A percentile compares a stretch with the other conserved stretches of the same genome.
These are phyloP conservation scores for Hysterium pulicare DNA, from an alignment of 2,329 filamentous ascomycete genomes.

Conservation along the genomic window DNA sequence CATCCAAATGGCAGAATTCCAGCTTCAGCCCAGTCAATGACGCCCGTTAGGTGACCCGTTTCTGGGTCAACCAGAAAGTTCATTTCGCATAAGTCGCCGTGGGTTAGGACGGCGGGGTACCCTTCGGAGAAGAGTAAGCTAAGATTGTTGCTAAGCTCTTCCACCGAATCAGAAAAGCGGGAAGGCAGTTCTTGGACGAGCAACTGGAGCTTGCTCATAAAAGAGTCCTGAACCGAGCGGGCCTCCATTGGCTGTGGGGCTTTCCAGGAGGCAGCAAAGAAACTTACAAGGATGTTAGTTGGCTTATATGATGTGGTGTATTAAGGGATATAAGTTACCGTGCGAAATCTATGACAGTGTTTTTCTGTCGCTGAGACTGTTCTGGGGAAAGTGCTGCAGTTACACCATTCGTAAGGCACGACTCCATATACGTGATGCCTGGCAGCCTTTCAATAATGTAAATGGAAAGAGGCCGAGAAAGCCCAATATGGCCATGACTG, in stretches of 20 bases:
- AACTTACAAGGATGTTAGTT: conserved; percentile 24
- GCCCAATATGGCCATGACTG: conserved; percentile 4
- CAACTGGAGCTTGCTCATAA: conserved; percentile 28
- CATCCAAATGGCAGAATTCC: conserved; percentile 27
- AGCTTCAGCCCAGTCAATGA: conserved; percentile 31
- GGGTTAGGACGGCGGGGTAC: conserved; percentile 40
- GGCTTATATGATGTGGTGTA: conserved; percentile 4
- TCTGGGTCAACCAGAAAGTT: conserved; percentile 25
- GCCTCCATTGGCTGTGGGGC: conserved; percentile 29
- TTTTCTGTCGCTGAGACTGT: conserved; percentile 34
- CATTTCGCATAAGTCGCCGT: conserved; percentile 28
- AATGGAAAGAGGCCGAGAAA: conserved; percentile 6
- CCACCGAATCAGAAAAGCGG: conserved; percentile 34
- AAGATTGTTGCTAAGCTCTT: conserved; percentile 29
- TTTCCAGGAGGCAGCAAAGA: conserved; percentile 42
- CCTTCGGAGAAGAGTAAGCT: conserved; percentile 28
- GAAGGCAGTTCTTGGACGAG: conserved; percentile 32
- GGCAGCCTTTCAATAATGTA: conserved; percentile 10
- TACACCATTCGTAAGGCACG: conserved; percentile 17
- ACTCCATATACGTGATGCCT: conserved; percentile 25
- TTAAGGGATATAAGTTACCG: conserved; percentile 14
- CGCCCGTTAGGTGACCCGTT: conserved; percentile 26
- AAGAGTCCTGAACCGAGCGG: conserved; percentile 27
- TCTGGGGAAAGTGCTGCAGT: conserved; percentile 16
- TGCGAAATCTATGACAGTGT: conserved; percentile 35